These are phyloP conservation scores for Schwanniomyces occidentalis DNA, from an alignment of 805 yeast genomes.

Conservation along the genomic window DNA sequence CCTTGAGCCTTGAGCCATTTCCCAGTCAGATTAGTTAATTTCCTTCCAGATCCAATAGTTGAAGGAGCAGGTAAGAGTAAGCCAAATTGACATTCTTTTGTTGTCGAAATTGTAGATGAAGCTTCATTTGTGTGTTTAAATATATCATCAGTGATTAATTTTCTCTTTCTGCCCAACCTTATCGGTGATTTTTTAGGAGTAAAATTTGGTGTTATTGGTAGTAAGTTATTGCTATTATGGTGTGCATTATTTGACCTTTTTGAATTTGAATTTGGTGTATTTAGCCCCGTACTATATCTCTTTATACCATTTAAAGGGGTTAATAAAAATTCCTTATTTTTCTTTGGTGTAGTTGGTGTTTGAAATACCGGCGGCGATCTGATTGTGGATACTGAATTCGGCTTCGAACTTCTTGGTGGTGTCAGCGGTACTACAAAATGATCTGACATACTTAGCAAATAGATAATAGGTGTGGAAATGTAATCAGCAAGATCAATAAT, in stretches of 20 bases:
- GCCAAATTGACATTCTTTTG: conserved; percentile 24
- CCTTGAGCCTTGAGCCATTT: conserved; percentile 7
- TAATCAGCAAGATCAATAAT: no score
- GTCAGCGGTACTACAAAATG: conserved; percentile 11
- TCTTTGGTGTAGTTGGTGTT: conserved; percentile 10
- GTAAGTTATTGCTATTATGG: conserved; percentile 3
- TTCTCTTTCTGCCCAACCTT: conserved; percentile 15
- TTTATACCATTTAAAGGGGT: conserved; percentile 6
- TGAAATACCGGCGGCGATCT: conserved; percentile 8
- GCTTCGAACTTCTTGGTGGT: conserved; percentile 11
- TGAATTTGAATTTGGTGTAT: no score
- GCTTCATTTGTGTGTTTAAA: conserved; percentile 11
- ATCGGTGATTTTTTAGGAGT: conserved; percentile 34
- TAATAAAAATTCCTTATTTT: conserved; percentile 5
- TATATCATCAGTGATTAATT: conserved; percentile 14
- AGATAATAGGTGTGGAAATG: no score
- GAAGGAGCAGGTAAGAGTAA: conserved; percentile 38
- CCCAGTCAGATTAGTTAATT: conserved; percentile 9
- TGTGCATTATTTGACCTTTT: neutral
- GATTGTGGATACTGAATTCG: conserved; percentile 1
- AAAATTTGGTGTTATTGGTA: conserved; percentile 31
- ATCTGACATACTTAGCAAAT: conserved; percentile 6
- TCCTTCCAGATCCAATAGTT: conserved; percentile 39
- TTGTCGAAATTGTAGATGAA: conserved; percentile 3
- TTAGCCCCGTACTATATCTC: no score